Evolutionary conservation across 352 stramenopile genomes (phyloP).

Genomic region (Pythium myriotylum): DNA sequence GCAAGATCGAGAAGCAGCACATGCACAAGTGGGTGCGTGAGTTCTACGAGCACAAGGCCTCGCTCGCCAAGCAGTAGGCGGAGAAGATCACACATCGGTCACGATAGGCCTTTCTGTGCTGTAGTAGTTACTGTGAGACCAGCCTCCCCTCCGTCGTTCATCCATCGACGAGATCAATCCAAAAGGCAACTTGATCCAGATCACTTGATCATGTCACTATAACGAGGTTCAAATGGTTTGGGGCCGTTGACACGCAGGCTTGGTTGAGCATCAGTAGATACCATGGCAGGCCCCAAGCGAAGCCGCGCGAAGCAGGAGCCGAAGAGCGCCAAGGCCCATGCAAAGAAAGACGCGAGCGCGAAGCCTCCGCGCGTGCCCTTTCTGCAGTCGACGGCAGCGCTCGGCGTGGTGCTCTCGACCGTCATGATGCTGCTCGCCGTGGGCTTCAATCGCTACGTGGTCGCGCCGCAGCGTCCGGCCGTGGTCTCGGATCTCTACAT

Average conservation of each 20-base stretch:
- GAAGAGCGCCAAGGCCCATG: background rate
- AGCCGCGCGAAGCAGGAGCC: constrained; percentile 5
- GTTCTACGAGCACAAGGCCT: constrained; percentile 38
- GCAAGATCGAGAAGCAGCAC: constrained; percentile 42
- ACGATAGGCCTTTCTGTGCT: no score
- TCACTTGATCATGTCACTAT: no score
- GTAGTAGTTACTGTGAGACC: no score
- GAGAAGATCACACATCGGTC: no score
- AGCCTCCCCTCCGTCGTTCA: no score
- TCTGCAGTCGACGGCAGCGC: constrained; percentile 12
- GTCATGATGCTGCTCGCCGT: constrained; percentile 13
- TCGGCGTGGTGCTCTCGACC: constrained; percentile 10
- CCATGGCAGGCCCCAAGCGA: constrained; percentile 18
- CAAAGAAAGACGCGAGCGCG: background rate
- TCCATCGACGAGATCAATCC: no score
- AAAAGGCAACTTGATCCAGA: no score
- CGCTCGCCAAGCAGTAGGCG: no score
- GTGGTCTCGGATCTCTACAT: constrained; percentile 23
- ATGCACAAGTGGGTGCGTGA: constrained; percentile 56
- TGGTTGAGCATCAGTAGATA: background rate
- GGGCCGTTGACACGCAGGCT: background rate
- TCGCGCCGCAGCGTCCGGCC: constrained; percentile 5
- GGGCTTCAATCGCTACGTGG: constrained; percentile 14
- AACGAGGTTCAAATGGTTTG: background rate
- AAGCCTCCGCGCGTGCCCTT: background rate